Evolutionary conservation across 331 rosid genomes (phyloP).

Genomic region (Malus hybrid): DNA sequence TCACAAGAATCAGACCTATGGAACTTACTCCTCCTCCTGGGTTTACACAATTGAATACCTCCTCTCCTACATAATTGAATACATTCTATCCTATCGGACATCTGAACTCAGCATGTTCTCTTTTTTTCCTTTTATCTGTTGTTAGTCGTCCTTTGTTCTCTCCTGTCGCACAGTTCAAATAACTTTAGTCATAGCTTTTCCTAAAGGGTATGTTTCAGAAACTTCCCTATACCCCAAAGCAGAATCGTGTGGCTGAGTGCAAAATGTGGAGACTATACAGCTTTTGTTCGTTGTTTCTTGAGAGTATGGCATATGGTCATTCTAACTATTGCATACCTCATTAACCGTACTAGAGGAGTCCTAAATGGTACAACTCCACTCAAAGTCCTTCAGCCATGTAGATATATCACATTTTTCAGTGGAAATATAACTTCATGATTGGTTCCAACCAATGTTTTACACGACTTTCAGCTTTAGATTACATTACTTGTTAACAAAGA

Average conservation of each 20-base stretch:
- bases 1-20: neutral
- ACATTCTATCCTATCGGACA: too few species aligned
- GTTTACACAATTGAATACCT: neutral
- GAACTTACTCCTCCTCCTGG: neutral
- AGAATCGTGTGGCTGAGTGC: neutral
- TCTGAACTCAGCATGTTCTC: neutral
- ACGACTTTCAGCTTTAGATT: neutral
- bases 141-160: neutral
- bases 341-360: neutral
- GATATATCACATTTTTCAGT: neutral
- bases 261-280: too few species aligned
- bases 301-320: neutral
- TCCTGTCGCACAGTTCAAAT: neutral
- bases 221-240: neutral
- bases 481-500: neutral
- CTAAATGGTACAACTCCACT: neutral
- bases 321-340: neutral
- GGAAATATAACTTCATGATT: neutral
- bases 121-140: neutral
- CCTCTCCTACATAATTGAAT: neutral
- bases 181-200: neutral
- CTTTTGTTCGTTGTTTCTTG: too few species aligned
- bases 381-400: neutral
- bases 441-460: neutral
- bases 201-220: neutral